Evolutionary conservation across 345 rosid genomes (phyloP).

Genomic region (Eucalyptus lansdowneana): DNA sequence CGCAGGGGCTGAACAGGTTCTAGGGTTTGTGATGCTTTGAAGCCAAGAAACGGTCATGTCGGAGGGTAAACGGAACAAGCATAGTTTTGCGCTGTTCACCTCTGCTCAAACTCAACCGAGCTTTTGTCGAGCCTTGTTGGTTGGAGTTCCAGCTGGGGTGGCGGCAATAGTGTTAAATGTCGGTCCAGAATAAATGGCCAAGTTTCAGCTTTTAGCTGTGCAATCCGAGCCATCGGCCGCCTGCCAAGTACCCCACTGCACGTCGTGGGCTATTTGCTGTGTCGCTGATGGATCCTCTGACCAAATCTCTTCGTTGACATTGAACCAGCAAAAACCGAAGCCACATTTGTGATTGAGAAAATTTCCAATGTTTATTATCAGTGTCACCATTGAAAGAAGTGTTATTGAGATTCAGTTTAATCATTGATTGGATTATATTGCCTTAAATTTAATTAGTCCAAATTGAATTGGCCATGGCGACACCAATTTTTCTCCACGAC

Average conservation of each 20-base stretch:
- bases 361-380: neutral
- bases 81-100: neutral
- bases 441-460: neutral
- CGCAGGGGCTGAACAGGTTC: neutral
- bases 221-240: neutral
- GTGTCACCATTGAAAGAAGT: neutral
- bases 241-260: neutral
- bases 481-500: neutral
- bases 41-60: neutral
- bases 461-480: neutral
- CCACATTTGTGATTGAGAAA: neutral
- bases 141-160: neutral
- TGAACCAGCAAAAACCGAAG: neutral
- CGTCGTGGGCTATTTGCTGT: neutral
- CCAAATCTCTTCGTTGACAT: neutral
- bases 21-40: neutral
- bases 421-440: neutral
- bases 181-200: neutral
- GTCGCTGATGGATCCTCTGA: neutral
- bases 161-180: neutral
- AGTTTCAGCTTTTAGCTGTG: neutral
- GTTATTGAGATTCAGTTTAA: neutral
- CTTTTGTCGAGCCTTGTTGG: neutral
- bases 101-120: neutral
- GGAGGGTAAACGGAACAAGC: neutral